Evolutionary conservation across 768 basidiomycete genomes (phyloP).

Genomic region (Lentinus brumalis): DNA sequence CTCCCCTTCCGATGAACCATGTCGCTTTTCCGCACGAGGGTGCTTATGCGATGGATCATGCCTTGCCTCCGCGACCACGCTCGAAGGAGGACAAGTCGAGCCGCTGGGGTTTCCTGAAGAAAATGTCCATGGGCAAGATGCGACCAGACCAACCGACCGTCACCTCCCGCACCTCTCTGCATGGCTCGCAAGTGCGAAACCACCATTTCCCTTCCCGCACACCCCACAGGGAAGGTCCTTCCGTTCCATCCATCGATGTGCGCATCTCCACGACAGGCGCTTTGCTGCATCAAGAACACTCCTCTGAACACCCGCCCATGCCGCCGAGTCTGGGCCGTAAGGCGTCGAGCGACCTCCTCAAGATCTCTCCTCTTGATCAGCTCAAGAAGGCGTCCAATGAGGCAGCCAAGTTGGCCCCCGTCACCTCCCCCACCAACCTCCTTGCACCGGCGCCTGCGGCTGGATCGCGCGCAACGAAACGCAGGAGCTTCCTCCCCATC

Average conservation of each 20-base stretch:
- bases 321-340: slow-evolving; percentile 16
- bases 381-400: slow-evolving; percentile 27
- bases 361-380: slow-evolving; percentile 15
- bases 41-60: slow-evolving; percentile 18
- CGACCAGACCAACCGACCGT: slow-evolving; percentile 55
- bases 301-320: slow-evolving; percentile 16
- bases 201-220: slow-evolving; percentile 22
- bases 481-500: slow-evolving; percentile 88
- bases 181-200: slow-evolving; percentile 27
- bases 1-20: slow-evolving; percentile 16
- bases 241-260: slow-evolving; percentile 61
- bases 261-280: slow-evolving; percentile 73
- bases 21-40: slow-evolving; percentile 15
- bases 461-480: slow-evolving; percentile 59
- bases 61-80: slow-evolving; percentile 16
- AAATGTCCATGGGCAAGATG: slow-evolving; percentile 98
- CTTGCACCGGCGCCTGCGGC: slow-evolving; percentile 45
- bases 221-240: slow-evolving; percentile 12
- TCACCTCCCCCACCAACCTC: slow-evolving; percentile 28
- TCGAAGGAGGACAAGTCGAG: slow-evolving; percentile 56
- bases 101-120: slow-evolving; percentile 95
- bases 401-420: slow-evolving; percentile 20
- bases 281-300: slow-evolving; percentile 39
- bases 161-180: slow-evolving; percentile 39
- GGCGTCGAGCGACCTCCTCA: slow-evolving; percentile 17